Evolutionary conservation across 345 rosid genomes (phyloP), one percentile per base, ranked within the genome.

Genomic region (Corchorus olitorius): DNA sequence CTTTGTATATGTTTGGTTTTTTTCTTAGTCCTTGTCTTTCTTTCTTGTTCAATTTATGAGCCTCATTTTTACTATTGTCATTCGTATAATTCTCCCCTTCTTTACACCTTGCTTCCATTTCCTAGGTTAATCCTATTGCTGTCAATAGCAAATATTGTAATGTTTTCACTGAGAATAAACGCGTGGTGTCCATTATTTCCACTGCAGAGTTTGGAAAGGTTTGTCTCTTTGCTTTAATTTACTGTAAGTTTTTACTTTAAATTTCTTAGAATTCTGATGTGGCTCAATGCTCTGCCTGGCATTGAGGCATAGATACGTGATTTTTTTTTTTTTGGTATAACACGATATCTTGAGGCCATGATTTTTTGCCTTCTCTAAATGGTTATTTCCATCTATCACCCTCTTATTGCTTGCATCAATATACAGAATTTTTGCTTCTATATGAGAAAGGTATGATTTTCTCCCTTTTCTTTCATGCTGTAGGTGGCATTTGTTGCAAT

Each of bases 401-500:
- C 56, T 46, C 58, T 68, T 22, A 48, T 22, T 22, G 4, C 54
- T 6, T 22, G 0, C 8, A 11, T 43, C 9, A 65, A 11, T 16
- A 45, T n/a, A 34, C 17, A 45, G 4, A 41, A 6, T 35, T 14
- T 63, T 6, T n/a, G n/a, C 10, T 5, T 64, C 6, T 3, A 22
- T 17, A 8, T 37, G 16, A 14, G 2, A 10, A 39, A 64, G 49
- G 37, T 52, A 37, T 37, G 22, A n/a, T n/a, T 71, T 52, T 71
- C 10, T n/a, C 34, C 49, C 16, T 56, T 72, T 43, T 10, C 37
- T 12, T 64, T 34, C 65, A 9, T 75, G 54, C 65, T 72, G 75
- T 85, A 93, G 99, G 97, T 95, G 54, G 99, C 98, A 59, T 88
- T 95, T 83, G 88, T 93, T 80, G 98, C 99, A 17, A 93, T 95